Evolutionary conservation across 148 eudicot species (phyloP).

Genomic region (Suaeda aralocaspica): DNA sequence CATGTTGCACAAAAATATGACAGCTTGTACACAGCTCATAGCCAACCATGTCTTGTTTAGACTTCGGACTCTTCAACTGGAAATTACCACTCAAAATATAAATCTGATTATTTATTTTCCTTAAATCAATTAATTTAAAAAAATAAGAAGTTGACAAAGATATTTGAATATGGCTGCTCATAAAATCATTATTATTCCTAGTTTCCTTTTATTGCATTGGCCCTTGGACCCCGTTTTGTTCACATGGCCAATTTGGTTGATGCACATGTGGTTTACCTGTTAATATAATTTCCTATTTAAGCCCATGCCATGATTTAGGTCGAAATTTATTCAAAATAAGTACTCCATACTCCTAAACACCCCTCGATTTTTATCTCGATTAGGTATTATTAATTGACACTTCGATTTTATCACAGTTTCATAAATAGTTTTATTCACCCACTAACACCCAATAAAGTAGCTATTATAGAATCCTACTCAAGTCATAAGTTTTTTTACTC

Average conservation of each 20-base stretch:
- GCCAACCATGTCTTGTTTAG: conserved; percentile 21
- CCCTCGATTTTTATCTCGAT: too few species aligned
- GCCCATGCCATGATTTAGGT: conserved; percentile 7
- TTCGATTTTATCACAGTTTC: too few species aligned
- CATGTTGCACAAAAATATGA: conserved; percentile 8
- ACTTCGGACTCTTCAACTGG: not conserved
- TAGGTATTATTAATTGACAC: too few species aligned
- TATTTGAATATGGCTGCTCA: not conserved
- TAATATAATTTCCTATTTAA: not conserved
- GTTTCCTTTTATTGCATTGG: conserved; percentile 3
- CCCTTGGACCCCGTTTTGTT: conserved; percentile 15
- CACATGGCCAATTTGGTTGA: conserved; percentile 25
- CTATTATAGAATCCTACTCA: too few species aligned
- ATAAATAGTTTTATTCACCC: too few species aligned
- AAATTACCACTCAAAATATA: not conserved
- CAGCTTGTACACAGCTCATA: conserved; percentile 25
- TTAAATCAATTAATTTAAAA: too few species aligned
- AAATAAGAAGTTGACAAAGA: not conserved
- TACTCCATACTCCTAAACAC: too few species aligned
- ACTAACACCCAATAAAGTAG: too few species aligned
- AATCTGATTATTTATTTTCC: not conserved
- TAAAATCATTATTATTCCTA: not conserved
- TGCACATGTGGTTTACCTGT: conserved; percentile 2
- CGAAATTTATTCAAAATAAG: not conserved
- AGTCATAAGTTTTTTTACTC: too few species aligned